Evolutionary conservation across 352 stramenopile species (phyloP), one percentile per base, ranked within the genome.

Genomic region (Pythium coloratum): DNA sequence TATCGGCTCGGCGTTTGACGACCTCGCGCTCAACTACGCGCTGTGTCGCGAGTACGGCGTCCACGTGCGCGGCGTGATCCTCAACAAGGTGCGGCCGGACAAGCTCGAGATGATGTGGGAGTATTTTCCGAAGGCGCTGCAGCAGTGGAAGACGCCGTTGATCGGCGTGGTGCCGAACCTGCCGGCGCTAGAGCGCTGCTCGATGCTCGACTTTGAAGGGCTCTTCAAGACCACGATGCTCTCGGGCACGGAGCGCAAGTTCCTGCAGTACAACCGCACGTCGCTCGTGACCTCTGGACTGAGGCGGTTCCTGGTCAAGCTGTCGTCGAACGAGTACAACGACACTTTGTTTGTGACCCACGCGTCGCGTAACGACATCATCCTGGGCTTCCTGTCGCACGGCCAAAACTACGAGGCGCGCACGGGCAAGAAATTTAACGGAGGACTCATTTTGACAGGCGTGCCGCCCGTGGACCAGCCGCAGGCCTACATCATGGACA

Each of bases 21-120:
- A 98, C 63, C 80, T 98, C 64, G 88, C 94, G 57, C 81, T 99
- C 34, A 99, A 99, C 76, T 89, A 96, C 64, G 80, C 77, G 34
- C 82, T 98, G 73, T 99, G 95, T 75, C 76, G 96, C 67, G 70
- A 96, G n/a, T 89, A 98, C 73, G 86, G 90, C 76, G 97, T 99
- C 6, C 84, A 78, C 8, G 89, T 99, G 64, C 86, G 90, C 28
- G 97, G 96, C 34, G 95, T 99, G 28, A 93, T 99, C 63, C 82
- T 99, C 33, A 99, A 99, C 78, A 99, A 99, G 74, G 94, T 98
- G 53, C 81, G 74, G 1, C 66, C 72, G 33, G 76, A 92, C 56
- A 91, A 94, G 69, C 66, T 93, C 14, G 86, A 88, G 26, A 97
- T 96, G 89, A 73, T 97, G 38, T 65, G 73, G 49, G 84, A 94